Evolutionary conservation across 2,329 filamentous ascomycete genomes (phyloP).

Genomic region (Colletotrichum caudatum): DNA sequence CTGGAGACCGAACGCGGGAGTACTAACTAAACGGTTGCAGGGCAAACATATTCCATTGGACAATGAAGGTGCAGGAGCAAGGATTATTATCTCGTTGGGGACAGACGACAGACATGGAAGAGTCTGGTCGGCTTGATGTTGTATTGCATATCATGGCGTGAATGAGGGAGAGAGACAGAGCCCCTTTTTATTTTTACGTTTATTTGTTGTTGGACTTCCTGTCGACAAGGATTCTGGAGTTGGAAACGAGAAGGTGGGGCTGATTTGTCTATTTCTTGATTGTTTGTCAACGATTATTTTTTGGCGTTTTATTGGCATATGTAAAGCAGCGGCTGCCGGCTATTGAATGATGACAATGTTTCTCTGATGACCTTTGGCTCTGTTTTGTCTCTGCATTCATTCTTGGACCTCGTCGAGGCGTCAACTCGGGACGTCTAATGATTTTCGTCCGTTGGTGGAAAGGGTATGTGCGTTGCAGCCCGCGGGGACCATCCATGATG

Average conservation of each 20-base stretch:
- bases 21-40: constrained; percentile 27
- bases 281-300: constrained; percentile 6
- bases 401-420: not conserved
- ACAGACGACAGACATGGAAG: not conserved
- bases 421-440: no score
- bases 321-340: constrained; percentile 10
- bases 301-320: constrained; percentile 21
- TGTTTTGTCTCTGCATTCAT: not conserved
- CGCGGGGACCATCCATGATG: not conserved
- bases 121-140: not conserved
- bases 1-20: constrained; percentile 28
- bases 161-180: not conserved
- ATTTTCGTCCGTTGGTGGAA: no score
- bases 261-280: not conserved
- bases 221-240: not conserved
- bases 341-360: constrained; percentile 20
- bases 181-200: not conserved
- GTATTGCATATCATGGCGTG: constrained; percentile 15
- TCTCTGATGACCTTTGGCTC: not conserved
- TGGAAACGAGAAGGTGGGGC: not conserved
- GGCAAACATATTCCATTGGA: not conserved
- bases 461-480: not conserved
- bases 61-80: not conserved
- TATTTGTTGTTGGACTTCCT: not conserved
- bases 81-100: not conserved